These are phyloP conservation scores for Pyricularia sp. DNA, from an alignment of 2,329 filamentous ascomycete species.

Conservation along the genomic window DNA sequence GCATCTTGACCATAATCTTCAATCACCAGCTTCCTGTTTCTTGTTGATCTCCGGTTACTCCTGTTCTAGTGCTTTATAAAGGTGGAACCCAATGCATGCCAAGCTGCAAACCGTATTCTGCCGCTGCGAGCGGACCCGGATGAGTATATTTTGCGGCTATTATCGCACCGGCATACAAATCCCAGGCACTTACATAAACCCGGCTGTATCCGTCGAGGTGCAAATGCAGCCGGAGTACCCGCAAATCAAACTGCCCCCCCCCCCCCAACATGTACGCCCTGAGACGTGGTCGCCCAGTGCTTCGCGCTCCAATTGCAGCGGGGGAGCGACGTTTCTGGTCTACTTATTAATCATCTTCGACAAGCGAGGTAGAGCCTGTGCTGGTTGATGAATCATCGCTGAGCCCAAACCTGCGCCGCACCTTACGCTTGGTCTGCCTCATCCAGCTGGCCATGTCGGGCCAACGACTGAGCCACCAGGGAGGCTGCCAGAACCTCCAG, in stretches of 20 bases:
- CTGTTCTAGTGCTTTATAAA: neutral
- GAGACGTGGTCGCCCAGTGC: neutral
- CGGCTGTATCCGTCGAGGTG: neutral
- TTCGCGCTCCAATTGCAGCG: too few species aligned
- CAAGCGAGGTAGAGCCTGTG: neutral
- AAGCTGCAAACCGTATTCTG: neutral
- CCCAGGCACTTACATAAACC: neutral
- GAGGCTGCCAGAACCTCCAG: neutral
- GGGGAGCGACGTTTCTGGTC: neutral
- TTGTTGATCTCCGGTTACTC: neutral
- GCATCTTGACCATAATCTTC: neutral
- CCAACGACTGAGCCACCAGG: neutral
- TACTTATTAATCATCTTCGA: neutral
- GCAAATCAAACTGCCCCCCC: neutral
- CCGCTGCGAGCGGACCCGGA: neutral
- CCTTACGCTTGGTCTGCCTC: neutral
- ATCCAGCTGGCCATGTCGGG: neutral
- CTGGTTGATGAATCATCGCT: neutral
- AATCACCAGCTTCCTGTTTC: neutral
- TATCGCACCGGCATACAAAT: neutral
- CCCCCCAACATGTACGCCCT: neutral
- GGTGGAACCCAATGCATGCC: neutral
- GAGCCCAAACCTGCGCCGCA: neutral
- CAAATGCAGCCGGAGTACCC: neutral
- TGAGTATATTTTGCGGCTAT: neutral